A percentile compares a stretch with the other conserved stretches of the same genome.
Evolutionary conservation across 2,329 filamentous ascomycete species (phyloP).

Genomic region (Incumbomyces lentus): DNA sequence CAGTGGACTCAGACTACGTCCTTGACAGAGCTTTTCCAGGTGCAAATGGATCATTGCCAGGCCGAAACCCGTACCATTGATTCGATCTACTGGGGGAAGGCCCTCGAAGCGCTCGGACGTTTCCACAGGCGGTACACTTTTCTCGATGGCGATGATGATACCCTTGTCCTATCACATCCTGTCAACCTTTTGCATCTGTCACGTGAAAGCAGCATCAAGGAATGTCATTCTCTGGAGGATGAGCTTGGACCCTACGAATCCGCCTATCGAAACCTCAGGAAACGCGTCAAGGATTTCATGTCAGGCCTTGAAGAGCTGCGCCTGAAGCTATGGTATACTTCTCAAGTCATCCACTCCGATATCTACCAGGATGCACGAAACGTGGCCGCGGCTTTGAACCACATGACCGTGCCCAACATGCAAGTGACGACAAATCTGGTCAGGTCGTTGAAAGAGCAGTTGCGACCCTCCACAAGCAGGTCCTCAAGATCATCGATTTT

Average conservation of each 20-base stretch:
- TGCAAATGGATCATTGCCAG: slow-evolving; percentile 11
- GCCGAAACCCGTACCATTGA: slow-evolving; percentile 12
- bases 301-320: slow-evolving; percentile 62
- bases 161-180: slow-evolving; percentile 63
- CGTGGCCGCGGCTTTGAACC: slow-evolving; percentile 76
- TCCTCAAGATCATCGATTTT: slow-evolving; percentile 50
- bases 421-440: slow-evolving; percentile 24
- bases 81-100: slow-evolving; percentile 11
- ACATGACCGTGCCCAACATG: slow-evolving; percentile 56
- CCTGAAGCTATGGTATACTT: slow-evolving; percentile 98
- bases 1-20: background rate
- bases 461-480: slow-evolving; percentile 35
- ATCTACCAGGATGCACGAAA: slow-evolving; percentile 79
- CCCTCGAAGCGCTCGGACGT: background rate
- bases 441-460: slow-evolving; percentile 22
- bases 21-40: slow-evolving; percentile 11
- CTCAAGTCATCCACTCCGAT: slow-evolving; percentile 81
- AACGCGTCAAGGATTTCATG: slow-evolving; percentile 48
- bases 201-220: background rate
- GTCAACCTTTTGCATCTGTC: slow-evolving; percentile 39
- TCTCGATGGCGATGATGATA: slow-evolving; percentile 61
- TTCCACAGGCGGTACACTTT: slow-evolving; percentile 41
- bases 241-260: slow-evolving; percentile 9
- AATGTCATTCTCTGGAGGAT: slow-evolving; percentile 12
- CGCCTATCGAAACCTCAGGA: slow-evolving; percentile 6